Conservation (phyloP, 441 rosid species). For the Lepidium campestre region DNA sequence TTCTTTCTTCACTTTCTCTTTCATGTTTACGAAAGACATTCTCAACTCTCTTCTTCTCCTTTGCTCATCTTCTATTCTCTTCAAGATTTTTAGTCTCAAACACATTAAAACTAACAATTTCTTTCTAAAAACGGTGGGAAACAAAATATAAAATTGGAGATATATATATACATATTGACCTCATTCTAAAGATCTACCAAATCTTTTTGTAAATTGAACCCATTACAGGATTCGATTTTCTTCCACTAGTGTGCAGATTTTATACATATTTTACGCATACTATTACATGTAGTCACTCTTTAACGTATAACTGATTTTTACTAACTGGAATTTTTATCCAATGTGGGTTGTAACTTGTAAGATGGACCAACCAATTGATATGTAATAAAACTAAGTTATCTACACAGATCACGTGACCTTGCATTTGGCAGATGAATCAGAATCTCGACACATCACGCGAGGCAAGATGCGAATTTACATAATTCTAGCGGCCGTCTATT, state of each 20-base stretch:
- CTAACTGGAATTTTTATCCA: not conserved
- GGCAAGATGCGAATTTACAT: slow-evolving; percentile 12
- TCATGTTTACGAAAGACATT: too few species aligned
- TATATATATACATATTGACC: too few species aligned
- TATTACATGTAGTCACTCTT: not conserved
- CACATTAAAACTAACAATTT: too few species aligned
- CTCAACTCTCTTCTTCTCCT: too few species aligned
- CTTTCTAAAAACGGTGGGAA: not conserved
- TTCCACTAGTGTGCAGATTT: not conserved
- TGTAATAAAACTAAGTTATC: not conserved
- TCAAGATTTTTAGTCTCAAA: too few species aligned
- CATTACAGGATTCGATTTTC: slow-evolving; percentile 9
- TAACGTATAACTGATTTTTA: not conserved
- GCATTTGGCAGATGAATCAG: slow-evolving; percentile 22
- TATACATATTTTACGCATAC: slow-evolving; percentile 5
- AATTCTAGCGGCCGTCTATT: not conserved
- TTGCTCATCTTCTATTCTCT: too few species aligned
- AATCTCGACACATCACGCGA: slow-evolving; percentile 26
- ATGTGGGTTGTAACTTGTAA: not conserved
- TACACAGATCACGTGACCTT: slow-evolving; percentile 17
- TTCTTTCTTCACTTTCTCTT: too few species aligned
- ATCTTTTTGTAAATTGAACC: slow-evolving; percentile 14
- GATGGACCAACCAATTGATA: not conserved
- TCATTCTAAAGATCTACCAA: not conserved
- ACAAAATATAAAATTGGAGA: not conserved